Conservation (phyloP, 768 basidiomycete genomes). For the Boletus tomentosulus region DNA sequence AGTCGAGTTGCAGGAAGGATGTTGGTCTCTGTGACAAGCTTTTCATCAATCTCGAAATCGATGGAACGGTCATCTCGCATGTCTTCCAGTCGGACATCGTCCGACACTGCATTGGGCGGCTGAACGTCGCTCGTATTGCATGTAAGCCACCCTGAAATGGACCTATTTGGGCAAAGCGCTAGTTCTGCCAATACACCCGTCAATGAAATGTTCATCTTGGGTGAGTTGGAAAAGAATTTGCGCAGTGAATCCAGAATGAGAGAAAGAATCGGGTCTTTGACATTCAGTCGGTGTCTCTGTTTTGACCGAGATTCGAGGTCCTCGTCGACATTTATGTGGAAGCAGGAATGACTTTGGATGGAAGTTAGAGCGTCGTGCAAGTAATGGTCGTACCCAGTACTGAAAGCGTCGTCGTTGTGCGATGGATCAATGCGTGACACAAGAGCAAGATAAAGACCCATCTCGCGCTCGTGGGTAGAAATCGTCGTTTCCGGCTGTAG, state of each 20-base stretch:
- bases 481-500: conserved; percentile 68
- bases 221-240: conserved; percentile 79
- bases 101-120: conserved; percentile 7
- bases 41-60: conserved; percentile 69
- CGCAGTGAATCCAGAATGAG: conserved; percentile 66
- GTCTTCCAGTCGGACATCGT: conserved; percentile 30
- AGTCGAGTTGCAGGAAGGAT: conserved; percentile 62
- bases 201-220: conserved; percentile 84
- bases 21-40: conserved; percentile 52
- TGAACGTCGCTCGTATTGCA: conserved; percentile 48
- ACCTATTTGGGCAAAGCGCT: conserved; percentile 81
- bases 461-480: conserved; percentile 80
- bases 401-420: conserved; percentile 67
- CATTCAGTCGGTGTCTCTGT: conserved; percentile 70
- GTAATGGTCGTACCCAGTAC: conserved; percentile 83
- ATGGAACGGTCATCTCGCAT: conserved; percentile 79
- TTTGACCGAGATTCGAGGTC: conserved; percentile 35
- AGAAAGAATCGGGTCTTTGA: conserved; percentile 72
- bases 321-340: conserved; percentile 43
- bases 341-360: conserved; percentile 64
- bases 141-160: conserved; percentile 85
- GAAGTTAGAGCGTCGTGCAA: conserved; percentile 67
- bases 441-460: conserved; percentile 72
- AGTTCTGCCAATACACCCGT: conserved; percentile 79
- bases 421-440: conserved; percentile 75